Evolutionary conservation across 1,284 basidiomycete species (phyloP).

Genomic region (Cystobasidium slooffiae): DNA sequence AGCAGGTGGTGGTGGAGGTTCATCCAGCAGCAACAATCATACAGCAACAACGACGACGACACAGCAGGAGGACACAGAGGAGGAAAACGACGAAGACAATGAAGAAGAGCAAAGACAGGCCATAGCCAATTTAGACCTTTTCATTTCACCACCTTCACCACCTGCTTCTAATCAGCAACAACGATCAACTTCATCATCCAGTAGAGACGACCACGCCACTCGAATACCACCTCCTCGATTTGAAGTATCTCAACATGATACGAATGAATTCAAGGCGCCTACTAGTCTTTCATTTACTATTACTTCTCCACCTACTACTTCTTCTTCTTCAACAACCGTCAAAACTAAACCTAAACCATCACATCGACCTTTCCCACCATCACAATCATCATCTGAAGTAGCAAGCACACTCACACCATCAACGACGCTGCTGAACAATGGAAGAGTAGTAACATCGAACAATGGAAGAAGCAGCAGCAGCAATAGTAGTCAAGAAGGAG

Average conservation of each 20-base stretch:
- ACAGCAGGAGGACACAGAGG: background rate
- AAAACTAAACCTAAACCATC: slow-evolving; percentile 30
- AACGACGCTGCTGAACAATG: slow-evolving; percentile 4
- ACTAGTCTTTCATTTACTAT: slow-evolving; percentile 13
- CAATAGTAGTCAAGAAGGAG: background rate
- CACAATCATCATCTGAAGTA: background rate
- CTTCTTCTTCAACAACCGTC: background rate
- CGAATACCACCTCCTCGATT: background rate
- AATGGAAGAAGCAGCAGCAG: background rate
- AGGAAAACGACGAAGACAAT: background rate
- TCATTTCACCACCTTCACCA: slow-evolving; percentile 11
- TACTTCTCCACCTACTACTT: background rate
- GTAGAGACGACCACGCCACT: background rate
- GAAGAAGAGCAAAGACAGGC: background rate
- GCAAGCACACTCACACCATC: background rate
- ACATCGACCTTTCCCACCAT: slow-evolving; percentile 39
- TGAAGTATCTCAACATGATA: too few species aligned
- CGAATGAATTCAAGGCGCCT: slow-evolving; percentile 24
- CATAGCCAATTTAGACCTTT: slow-evolving; percentile 2
- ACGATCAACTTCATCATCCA: background rate
- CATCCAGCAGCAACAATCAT: slow-evolving; percentile 3
- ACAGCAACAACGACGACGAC: background rate
- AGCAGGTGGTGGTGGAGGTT: background rate
- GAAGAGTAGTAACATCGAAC: slow-evolving; percentile 5
- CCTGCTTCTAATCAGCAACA: background rate